These are phyloP conservation scores for Thermomucor indicae-seudaticae DNA, from an alignment of 371 early-diverging fungal genomes.

Conservation along the genomic window DNA sequence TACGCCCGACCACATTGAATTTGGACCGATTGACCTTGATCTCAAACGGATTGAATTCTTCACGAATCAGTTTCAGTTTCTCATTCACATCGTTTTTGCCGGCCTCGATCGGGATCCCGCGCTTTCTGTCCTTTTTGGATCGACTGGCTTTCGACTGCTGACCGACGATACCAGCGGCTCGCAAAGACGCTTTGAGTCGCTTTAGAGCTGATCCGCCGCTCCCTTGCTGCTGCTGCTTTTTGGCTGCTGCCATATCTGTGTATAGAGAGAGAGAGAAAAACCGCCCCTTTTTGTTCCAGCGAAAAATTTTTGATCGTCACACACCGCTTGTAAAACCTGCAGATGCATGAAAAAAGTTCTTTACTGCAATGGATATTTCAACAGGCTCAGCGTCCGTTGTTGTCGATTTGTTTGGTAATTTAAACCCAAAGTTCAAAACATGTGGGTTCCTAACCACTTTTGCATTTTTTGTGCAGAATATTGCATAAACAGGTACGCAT, in stretches of 20 bases:
- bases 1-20: slow-evolving; percentile 85
- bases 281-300: no score
- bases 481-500: slow-evolving; percentile 69
- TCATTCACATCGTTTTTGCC: slow-evolving; percentile 51
- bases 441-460: background rate
- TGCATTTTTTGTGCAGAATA: slow-evolving; percentile 48
- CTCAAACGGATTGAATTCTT: slow-evolving; percentile 87
- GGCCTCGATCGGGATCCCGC: slow-evolving; percentile 50
- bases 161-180: slow-evolving; percentile 77
- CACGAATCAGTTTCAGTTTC: slow-evolving; percentile 52
- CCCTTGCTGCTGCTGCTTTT: slow-evolving; percentile 10
- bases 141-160: slow-evolving; percentile 54
- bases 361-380: no score
- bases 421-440: no score
- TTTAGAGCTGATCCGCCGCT: slow-evolving; percentile 70
- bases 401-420: slow-evolving; percentile 22
- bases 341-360: no score
- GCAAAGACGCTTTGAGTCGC: slow-evolving; percentile 70
- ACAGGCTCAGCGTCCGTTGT: slow-evolving; percentile 11
- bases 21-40: slow-evolving; percentile 72
- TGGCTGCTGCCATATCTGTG: background rate
- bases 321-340: no score
- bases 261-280: no score
- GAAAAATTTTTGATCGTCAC: no score
- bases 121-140: slow-evolving; percentile 63